phyloP scores from a whole-genome alignment of 2,329 filamentous ascomycete genomes.

The Dactylonectria estremocensis region DNA sequence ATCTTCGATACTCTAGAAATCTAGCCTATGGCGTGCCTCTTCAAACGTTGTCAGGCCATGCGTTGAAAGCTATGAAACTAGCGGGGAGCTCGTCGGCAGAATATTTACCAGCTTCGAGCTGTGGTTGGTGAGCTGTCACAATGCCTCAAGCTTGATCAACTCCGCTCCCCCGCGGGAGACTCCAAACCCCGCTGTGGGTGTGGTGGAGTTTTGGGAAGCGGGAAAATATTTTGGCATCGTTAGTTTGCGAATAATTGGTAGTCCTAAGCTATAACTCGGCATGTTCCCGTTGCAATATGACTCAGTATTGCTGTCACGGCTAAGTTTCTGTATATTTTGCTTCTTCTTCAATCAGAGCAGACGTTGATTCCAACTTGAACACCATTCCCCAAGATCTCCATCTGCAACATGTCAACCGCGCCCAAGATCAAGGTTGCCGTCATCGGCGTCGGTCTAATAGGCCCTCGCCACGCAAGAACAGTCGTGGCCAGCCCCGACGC shows the following conservation, averaged over 20 bases:
- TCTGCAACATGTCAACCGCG: conserved; percentile 27
- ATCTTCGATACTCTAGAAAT: background rate
- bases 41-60: background rate
- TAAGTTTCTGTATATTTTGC: background rate
- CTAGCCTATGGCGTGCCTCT: background rate
- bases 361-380: background rate
- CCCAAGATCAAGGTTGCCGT: conserved; percentile 43
- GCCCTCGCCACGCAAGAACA: conserved; percentile 51
- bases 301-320: background rate
- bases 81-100: conserved; percentile 8
- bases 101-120: conserved; percentile 16
- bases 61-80: background rate
- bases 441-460: conserved; percentile 51
- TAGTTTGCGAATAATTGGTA: background rate
- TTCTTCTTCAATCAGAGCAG: background rate
- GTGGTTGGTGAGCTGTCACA: background rate
- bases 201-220: background rate
- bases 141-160: background rate
- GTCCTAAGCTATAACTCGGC: background rate
- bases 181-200: conserved; percentile 7
- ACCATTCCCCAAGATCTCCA: background rate
- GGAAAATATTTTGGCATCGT: conserved; percentile 29
- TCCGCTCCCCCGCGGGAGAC: background rate
- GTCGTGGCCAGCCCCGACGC: conserved; percentile 41
- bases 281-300: background rate